Conservation (phyloP, 129 eudicot genomes). For the Flaveria trinervia region DNA sequence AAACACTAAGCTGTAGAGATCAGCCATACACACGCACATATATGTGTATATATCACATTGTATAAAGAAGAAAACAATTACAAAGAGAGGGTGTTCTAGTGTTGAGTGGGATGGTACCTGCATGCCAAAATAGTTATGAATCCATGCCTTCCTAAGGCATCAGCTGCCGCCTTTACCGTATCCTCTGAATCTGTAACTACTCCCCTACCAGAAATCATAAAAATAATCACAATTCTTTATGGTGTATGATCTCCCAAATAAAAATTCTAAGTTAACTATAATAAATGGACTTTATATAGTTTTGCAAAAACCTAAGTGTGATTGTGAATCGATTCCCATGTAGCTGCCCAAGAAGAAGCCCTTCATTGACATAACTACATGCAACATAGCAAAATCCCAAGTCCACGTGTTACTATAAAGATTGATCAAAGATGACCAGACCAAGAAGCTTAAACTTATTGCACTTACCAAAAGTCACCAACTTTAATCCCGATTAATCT, state of each 20-base stretch:
- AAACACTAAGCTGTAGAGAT: background rate
- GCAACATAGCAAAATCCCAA: slow-evolving; percentile 24
- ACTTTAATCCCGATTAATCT: slow-evolving; percentile 82
- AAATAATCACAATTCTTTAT: slow-evolving; percentile 9
- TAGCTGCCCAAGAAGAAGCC: slow-evolving; percentile 93
- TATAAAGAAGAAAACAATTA: slow-evolving; percentile 4
- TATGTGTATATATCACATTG: background rate
- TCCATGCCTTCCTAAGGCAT: slow-evolving; percentile 75
- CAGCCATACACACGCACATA: background rate
- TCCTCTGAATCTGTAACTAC: slow-evolving; percentile 79
- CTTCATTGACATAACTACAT: slow-evolving; percentile 87
- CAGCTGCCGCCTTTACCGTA: slow-evolving; percentile 72
- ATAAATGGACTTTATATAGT: slow-evolving; percentile 13
- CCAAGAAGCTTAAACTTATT: slow-evolving; percentile 1
- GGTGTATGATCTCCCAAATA: background rate
- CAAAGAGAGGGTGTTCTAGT: slow-evolving; percentile 1
- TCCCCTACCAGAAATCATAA: slow-evolving; percentile 52
- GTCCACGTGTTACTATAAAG: slow-evolving; percentile 5
- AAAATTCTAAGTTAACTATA: background rate
- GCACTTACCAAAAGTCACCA: slow-evolving; percentile 83
- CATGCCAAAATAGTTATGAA: slow-evolving; percentile 88
- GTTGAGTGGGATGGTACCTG: slow-evolving; percentile 49
- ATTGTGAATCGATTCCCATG: slow-evolving; percentile 84
- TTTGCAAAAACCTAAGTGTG: slow-evolving; percentile 65
- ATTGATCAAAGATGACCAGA: slow-evolving; percentile 17